Evolutionary conservation across 177 flowering plant species (phyloP), one percentile per base, ranked within the genome.

Genomic region (Vitis hybrid): DNA sequence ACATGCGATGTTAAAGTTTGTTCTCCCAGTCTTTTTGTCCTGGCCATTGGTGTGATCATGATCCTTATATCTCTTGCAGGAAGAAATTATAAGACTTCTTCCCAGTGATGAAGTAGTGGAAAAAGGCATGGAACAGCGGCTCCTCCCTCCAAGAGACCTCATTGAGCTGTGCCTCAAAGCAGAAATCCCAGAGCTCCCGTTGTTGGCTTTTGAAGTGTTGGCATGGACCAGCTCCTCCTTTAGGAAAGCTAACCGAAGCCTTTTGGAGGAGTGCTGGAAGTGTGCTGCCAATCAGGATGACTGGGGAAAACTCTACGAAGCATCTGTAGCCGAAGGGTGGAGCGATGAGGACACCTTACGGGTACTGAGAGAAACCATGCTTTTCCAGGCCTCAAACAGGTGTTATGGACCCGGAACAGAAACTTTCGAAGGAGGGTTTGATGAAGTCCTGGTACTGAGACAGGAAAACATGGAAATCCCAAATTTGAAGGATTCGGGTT

Each of bases 251-350:
- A 85, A 92, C 80, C 77, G 70, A 71, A 79, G 72, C 70, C 97
- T 93, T 49, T 71, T 96, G 76, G 93, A 89, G 74, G 95, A 88
- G 53, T 93, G 99, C 84, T 96, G 99, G 99, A 90, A 77, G 76
- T 81, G 76, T 58, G 95, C 90, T 53, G 89, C 86, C 1, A 83
- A 85, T 68, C 87, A 79, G 75, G 90, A 94, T 51, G 86, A 88
- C 35, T 96, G 99, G 99, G 88, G 76, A 11, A 64, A 73, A 65
- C 84, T 91, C 53, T 71, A 85, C 46, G 78, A 84, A 64, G 81
- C 83, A 55, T 86, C 91, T 8, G 51, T 73, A 21, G 76, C 70
- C 1, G 89, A 92, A 78, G 98, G 95, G n/a, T 93, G 98, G 98
- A 81, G 83, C 20, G 99, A 93, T 35, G 95, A 85, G 68, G 89